A percentile compares a stretch with the other conserved stretches of the same genome.
These are phyloP conservation scores for Marchantia polymorpha DNA, from an alignment of 225 moss, liverwort and hornwort genomes.

Conservation along the genomic window DNA sequence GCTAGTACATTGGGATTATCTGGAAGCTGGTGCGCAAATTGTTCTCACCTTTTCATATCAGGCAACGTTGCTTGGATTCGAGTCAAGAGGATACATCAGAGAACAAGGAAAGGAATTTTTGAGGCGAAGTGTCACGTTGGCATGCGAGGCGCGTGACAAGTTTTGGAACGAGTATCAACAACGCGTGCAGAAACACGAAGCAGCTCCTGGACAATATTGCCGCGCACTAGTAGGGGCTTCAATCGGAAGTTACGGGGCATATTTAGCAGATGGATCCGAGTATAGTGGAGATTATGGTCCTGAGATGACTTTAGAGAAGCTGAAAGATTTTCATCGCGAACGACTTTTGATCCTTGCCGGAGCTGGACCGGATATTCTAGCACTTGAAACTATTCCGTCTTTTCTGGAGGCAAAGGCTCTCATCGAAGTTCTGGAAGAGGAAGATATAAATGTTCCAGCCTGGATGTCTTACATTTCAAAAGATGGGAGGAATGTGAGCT, in stretches of 20 bases:
- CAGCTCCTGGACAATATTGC: constrained; percentile 50
- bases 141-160: constrained; percentile 70
- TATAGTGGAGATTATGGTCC: constrained; percentile 94
- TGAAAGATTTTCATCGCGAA: constrained; percentile 87
- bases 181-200: constrained; percentile 46
- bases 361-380: constrained; percentile 81
- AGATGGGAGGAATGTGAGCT: constrained; percentile 77
- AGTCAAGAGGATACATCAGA: constrained; percentile 56
- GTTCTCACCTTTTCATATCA: constrained; percentile 95
- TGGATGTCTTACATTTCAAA: constrained; percentile 91
- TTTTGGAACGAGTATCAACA: constrained; percentile 66
- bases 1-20: constrained; percentile 62
- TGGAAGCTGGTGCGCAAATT: constrained; percentile 86
- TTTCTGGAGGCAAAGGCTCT: constrained; percentile 84
- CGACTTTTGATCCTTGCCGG: constrained; percentile 74
- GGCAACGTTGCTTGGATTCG: constrained; percentile 88
- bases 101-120: constrained; percentile 69
- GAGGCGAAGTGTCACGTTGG: constrained; percentile 66
- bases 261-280: constrained; percentile 96
- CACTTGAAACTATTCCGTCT: constrained; percentile 93
- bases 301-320: constrained; percentile 68
- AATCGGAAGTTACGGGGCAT: constrained; percentile 95
- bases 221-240: constrained; percentile 91
- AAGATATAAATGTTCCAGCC: constrained; percentile 60
- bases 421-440: constrained; percentile 82